phyloP scores from a whole-genome alignment of 2,329 filamentous ascomycete genomes.

The Trichophyton rubrum region DNA sequence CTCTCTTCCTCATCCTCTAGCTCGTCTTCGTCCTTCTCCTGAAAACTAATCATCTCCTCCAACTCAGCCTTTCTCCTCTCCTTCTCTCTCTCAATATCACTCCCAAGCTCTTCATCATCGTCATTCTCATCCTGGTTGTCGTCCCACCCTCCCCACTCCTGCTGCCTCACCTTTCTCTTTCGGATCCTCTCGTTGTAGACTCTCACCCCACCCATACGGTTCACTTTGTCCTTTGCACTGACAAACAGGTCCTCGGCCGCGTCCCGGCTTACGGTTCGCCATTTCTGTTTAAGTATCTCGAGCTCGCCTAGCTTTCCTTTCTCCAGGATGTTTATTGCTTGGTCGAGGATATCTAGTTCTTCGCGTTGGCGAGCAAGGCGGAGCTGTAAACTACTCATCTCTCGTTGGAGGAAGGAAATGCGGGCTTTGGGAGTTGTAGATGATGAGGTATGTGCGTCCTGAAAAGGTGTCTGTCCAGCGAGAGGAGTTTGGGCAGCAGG shows the following conservation, averaged over 20 bases:
- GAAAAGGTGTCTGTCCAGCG: background rate
- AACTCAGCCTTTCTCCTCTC: conserved; percentile 29
- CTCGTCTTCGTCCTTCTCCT: conserved; percentile 20
- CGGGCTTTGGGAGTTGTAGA: conserved; percentile 7
- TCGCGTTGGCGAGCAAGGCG: conserved; percentile 22
- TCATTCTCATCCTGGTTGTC: conserved; percentile 28
- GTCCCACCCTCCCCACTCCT: conserved; percentile 27
- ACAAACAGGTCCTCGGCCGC: conserved; percentile 58
- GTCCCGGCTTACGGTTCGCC: conserved; percentile 47
- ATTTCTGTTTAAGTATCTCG: conserved; percentile 44
- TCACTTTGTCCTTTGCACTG: conserved; percentile 46
- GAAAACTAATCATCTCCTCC: conserved; percentile 20
- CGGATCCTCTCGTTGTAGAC: conserved; percentile 42
- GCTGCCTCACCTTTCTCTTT: conserved; percentile 32
- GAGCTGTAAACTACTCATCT: conserved; percentile 23
- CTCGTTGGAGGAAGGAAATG: conserved; percentile 25
- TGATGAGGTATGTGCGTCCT: background rate
- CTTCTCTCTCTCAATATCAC: conserved; percentile 29
- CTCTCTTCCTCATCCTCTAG: conserved; percentile 21
- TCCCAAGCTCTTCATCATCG: conserved; percentile 25
- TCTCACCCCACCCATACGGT: conserved; percentile 50
- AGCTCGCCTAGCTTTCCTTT: conserved; percentile 43
- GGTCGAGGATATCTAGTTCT: conserved; percentile 40
- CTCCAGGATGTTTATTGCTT: conserved; percentile 41
- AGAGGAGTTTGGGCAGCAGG: background rate